These are phyloP conservation scores for Russula sp. DNA, from an alignment of 768 basidiomycete genomes.

Conservation along the genomic window DNA sequence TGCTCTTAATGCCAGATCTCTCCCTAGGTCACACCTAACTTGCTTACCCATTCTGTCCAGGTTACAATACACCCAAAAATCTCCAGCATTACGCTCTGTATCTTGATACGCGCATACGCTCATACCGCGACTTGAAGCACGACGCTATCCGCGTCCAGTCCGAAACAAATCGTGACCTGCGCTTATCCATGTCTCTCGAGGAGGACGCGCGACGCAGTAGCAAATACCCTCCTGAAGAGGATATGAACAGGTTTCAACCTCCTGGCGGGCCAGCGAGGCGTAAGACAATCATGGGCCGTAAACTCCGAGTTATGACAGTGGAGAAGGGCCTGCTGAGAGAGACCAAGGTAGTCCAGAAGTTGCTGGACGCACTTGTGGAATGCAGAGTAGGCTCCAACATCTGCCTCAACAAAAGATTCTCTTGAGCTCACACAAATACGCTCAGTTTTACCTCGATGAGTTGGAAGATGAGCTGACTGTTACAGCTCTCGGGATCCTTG, in stretches of 20 bases:
- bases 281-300: constrained; percentile 76
- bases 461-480: constrained; percentile 88
- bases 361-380: constrained; percentile 84
- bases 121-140: constrained; percentile 87
- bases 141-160: constrained; percentile 92
- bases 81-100: constrained; percentile 84
- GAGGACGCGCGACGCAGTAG: constrained; percentile 37
- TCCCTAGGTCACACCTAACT: not conserved
- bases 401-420: not conserved
- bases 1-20: not conserved
- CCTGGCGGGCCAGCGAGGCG: constrained; percentile 37
- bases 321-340: constrained; percentile 94
- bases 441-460: constrained; percentile 89
- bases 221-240: constrained; percentile 20
- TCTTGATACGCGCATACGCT: constrained; percentile 80
- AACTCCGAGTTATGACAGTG: constrained; percentile 85
- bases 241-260: not conserved
- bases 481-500: constrained; percentile 84
- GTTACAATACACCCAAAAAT: constrained; percentile 82
- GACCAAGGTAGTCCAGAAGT: constrained; percentile 82
- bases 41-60: constrained; percentile 35
- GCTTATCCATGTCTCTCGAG: constrained; percentile 57
- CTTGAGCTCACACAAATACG: constrained; percentile 1
- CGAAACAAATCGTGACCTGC: constrained; percentile 84
- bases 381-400: constrained; percentile 62